Conservation (phyloP, 805 yeast species). For the Kuraishia capsulata region DNA sequence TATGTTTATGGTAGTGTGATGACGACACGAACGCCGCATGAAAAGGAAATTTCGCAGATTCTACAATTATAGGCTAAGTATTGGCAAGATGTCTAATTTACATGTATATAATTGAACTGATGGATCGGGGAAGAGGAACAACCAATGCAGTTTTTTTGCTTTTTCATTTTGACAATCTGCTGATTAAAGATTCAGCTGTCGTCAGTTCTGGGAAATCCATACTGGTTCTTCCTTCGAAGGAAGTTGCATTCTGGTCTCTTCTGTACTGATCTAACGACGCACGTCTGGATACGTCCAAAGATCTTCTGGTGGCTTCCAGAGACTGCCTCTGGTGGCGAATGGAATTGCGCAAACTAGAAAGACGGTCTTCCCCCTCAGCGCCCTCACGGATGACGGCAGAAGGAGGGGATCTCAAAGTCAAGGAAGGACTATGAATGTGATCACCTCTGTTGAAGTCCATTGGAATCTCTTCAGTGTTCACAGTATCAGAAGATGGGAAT, state of each 20-base stretch:
- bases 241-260: slow-evolving; percentile 6
- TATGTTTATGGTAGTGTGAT: too few relatives aligned
- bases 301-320: slow-evolving; percentile 8
- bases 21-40: too few relatives aligned
- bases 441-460: slow-evolving; percentile 27
- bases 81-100: too few relatives aligned
- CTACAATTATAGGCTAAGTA: too few relatives aligned
- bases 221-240: slow-evolving; percentile 17
- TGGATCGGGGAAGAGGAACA: too few relatives aligned
- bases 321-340: slow-evolving; percentile 10
- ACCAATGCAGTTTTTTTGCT: too few relatives aligned
- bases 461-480: slow-evolving; percentile 43
- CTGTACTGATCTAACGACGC: slow-evolving; percentile 10
- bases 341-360: slow-evolving; percentile 8
- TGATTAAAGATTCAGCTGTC: slow-evolving; percentile 23
- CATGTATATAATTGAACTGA: too few relatives aligned
- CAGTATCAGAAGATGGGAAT: slow-evolving; percentile 13
- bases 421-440: slow-evolving; percentile 21
- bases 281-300: slow-evolving; percentile 12
- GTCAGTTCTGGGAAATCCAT: slow-evolving; percentile 27
- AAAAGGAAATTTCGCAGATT: too few relatives aligned
- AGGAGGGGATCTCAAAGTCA: slow-evolving; percentile 11
- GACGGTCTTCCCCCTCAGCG: slow-evolving; percentile 14
- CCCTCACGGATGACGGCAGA: background rate
- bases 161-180: slow-evolving; percentile 13